Evolutionary conservation across 495 filamentous ascomycete genomes (phyloP).

Genomic region (Neurospora sublineolata): DNA sequence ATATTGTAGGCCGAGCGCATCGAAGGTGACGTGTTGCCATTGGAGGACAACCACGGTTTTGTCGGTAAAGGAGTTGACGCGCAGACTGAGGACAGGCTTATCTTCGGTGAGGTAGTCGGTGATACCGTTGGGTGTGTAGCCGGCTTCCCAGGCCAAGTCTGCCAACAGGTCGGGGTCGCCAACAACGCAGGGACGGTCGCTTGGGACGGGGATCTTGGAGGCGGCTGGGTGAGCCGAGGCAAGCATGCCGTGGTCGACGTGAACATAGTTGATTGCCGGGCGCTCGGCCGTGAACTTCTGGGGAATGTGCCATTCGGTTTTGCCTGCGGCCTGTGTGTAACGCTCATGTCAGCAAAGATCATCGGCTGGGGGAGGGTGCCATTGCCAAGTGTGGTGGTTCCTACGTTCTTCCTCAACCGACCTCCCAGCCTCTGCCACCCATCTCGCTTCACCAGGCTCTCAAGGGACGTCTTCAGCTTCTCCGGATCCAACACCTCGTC

Average conservation of each 20-base stretch:
- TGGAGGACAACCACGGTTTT: slow-evolving; percentile 22
- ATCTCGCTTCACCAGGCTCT: slow-evolving; percentile 20
- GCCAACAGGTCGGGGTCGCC: slow-evolving; percentile 16
- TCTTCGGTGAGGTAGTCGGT: slow-evolving; percentile 13
- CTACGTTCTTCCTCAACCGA: slow-evolving; percentile 22
- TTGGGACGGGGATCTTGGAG: slow-evolving; percentile 18
- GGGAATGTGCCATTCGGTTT: slow-evolving; percentile 36
- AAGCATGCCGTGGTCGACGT: slow-evolving; percentile 13
- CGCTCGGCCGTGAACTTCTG: slow-evolving; percentile 19
- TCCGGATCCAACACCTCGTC: slow-evolving; percentile 37
- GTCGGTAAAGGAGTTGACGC: slow-evolving; percentile 21
- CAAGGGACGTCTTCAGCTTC: slow-evolving; percentile 22
- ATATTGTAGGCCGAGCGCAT: slow-evolving; percentile 15
- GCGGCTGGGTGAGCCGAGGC: slow-evolving; percentile 23
- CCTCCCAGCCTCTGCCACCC: slow-evolving; percentile 34
- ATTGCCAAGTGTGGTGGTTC: slow-evolving; percentile 10
- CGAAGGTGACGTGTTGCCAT: slow-evolving; percentile 22
- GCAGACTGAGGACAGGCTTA: slow-evolving; percentile 15
- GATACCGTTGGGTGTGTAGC: slow-evolving; percentile 14
- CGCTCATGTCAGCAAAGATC: neutral
- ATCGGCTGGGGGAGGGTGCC: neutral
- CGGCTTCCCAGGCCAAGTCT: slow-evolving; percentile 12
- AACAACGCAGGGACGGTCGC: slow-evolving; percentile 9
- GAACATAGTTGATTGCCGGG: slow-evolving; percentile 24
- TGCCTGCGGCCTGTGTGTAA: slow-evolving; percentile 15